phyloP scores from a whole-genome alignment of 305 asterid genomes.

The Rubia tinctorum region DNA sequence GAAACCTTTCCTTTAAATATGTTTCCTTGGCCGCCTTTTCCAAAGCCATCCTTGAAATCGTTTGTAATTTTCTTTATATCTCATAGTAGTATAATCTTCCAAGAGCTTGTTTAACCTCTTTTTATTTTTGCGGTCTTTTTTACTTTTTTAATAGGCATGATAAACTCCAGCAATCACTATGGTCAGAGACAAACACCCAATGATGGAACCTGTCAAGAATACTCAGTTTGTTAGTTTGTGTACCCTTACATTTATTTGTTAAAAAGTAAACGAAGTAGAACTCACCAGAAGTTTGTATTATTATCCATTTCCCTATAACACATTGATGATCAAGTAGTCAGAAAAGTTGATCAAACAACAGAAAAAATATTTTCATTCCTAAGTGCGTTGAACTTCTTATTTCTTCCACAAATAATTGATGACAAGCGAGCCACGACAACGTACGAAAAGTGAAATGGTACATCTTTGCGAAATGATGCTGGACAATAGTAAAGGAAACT shows the following conservation, averaged over 20 bases:
- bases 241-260: neutral
- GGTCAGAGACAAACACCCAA: neutral
- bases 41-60: neutral
- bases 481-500: too few relatives aligned
- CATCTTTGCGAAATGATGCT: neutral
- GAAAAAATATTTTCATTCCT: too few relatives aligned
- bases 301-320: neutral
- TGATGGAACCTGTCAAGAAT: neutral
- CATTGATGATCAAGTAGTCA: neutral
- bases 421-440: neutral
- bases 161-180: neutral
- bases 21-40: neutral
- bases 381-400: neutral
- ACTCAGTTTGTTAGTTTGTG: neutral
- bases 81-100: constrained; percentile 1
- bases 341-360: neutral
- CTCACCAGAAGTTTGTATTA: neutral
- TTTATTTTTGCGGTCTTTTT: constrained; percentile 21
- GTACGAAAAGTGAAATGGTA: neutral
- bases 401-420: too few relatives aligned
- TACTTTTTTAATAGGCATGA: constrained; percentile 1
- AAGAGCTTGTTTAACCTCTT: neutral
- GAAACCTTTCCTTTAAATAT: neutral
- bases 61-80: neutral
- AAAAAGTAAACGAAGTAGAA: neutral